Evolutionary conservation across 192 early-diverging fungal species (phyloP), one percentile per base, ranked within the genome.

Genomic region (Blastocladiella britannica): DNA sequence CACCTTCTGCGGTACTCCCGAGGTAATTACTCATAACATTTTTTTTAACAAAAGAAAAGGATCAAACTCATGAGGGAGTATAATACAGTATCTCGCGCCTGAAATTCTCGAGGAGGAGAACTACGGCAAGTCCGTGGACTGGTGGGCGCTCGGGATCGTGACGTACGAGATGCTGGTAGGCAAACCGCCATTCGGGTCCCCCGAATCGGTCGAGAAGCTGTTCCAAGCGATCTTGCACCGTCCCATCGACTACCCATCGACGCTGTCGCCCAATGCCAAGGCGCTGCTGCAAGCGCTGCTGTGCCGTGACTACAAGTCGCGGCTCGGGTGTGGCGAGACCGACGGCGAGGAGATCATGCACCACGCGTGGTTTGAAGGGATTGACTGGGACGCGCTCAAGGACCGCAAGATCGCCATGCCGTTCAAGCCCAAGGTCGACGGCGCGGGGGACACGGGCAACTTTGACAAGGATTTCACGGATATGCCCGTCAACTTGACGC

Each of bases 381-480:
- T 90, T 28, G 89, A 93, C 67, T 98, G 91, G 91, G 86, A 95
- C 62, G 93, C 86, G 52, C 83, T 97, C 62, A 68, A 91, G 22
- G 72, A 85, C 56, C 84, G 89, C 65, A 72, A 80, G 57, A 80
- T 90, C 6, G 71, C 84, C 3, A 87, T 92, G n/a, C 90, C 91
- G 6, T 98, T 85, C 69, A 82, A 78, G 25, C 94, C 94, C n/a
- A 82, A 79, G 31, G 82, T 98, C 54, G 63, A 67, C 28, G 60
- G 74, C 23, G 74, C 82, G 55, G 79, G 84, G 18, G 94, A 98
- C 63, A 82, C 86, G 12, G 93, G 91, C 29, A 97, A 97, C 81
- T 98, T 98, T 83, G 94, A 98, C 63, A 79, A 84, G 24, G 93
- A 98, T 71, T 98, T 98, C 60, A 98, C 94, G n/a, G 73, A 76